phyloP scores from a whole-genome alignment of 495 filamentous ascomycete species.

The Aspergillus ellipticus region DNA sequence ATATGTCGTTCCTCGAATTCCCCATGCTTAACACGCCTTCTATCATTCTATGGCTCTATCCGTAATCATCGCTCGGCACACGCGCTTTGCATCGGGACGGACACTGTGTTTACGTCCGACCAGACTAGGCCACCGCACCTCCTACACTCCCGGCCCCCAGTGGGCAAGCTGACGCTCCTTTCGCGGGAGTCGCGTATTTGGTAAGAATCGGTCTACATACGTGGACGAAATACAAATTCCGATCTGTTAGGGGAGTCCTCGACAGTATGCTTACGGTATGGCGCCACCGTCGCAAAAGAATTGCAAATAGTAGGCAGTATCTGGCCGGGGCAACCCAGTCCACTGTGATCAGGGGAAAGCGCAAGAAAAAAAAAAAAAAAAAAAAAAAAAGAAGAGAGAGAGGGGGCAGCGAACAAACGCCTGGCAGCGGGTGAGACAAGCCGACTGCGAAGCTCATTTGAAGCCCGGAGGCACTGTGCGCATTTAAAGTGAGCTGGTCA shows the following conservation, averaged over 20 bases:
- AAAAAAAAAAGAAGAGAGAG: neutral
- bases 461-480: neutral
- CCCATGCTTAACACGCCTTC: no score
- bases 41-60: no score
- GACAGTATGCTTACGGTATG: conserved; percentile 6
- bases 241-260: conserved; percentile 8
- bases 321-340: neutral
- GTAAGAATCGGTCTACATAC: conserved; percentile 1
- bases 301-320: neutral
- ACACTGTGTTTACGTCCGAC: neutral
- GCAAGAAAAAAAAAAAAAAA: neutral
- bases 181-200: neutral
- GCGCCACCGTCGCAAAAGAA: conserved; percentile 6
- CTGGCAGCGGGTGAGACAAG: no score
- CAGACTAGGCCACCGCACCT: neutral
- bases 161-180: neutral
- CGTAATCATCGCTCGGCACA: neutral
- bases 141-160: conserved; percentile 1
- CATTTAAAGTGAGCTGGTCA: neutral
- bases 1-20: no score
- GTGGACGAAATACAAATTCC: conserved; percentile 5
- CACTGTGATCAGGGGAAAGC: neutral
- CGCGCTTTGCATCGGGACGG: neutral
- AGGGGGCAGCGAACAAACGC: neutral
- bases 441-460: neutral